phyloP scores from a whole-genome alignment of 2,329 filamentous ascomycete species.

The Gaeumannomyces tritici region DNA sequence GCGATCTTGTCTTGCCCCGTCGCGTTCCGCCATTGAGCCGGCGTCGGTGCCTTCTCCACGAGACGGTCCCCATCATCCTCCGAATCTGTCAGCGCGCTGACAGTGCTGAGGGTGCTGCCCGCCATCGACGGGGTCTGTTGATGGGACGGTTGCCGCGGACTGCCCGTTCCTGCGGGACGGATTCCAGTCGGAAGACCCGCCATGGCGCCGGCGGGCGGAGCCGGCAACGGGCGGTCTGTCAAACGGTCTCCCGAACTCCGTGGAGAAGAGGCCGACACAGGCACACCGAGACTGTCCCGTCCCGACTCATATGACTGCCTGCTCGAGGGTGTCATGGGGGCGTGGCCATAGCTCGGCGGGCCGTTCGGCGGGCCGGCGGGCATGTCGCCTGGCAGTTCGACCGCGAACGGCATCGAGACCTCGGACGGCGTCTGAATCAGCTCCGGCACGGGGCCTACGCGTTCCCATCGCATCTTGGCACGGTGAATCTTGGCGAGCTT shows the following conservation, averaged over 20 bases:
- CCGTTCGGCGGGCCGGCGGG: conserved; percentile 27
- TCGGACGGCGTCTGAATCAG: conserved; percentile 30
- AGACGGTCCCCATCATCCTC: conserved; percentile 42
- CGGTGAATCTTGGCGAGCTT: conserved; percentile 79
- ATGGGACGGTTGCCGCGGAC: conserved; percentile 10
- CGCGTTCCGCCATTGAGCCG: conserved; percentile 46
- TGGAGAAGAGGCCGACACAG: conserved; percentile 31
- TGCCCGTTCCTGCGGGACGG: not conserved
- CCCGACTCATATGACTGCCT: conserved; percentile 50
- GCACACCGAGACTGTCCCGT: conserved; percentile 34
- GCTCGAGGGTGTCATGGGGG: conserved; percentile 24
- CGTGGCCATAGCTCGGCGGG: conserved; percentile 19
- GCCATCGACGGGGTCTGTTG: not conserved
- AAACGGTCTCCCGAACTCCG: conserved; percentile 40
- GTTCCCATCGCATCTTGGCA: conserved; percentile 60
- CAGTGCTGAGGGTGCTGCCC: conserved; percentile 7
- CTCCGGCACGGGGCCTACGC: conserved; percentile 31
- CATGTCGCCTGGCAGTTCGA: conserved; percentile 49
- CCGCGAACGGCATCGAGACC: conserved; percentile 38
- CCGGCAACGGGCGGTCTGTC: conserved; percentile 19
- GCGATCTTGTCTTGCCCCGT: conserved; percentile 59
- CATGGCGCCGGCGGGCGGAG: conserved; percentile 18
- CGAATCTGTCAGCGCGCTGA: conserved; percentile 8
- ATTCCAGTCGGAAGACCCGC: conserved; percentile 12
- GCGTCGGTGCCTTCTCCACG: conserved; percentile 46